Evolutionary conservation across 495 filamentous ascomycete genomes (phyloP), one percentile per base, ranked within the genome.

Genomic region (Amniculicola lignicola): DNA sequence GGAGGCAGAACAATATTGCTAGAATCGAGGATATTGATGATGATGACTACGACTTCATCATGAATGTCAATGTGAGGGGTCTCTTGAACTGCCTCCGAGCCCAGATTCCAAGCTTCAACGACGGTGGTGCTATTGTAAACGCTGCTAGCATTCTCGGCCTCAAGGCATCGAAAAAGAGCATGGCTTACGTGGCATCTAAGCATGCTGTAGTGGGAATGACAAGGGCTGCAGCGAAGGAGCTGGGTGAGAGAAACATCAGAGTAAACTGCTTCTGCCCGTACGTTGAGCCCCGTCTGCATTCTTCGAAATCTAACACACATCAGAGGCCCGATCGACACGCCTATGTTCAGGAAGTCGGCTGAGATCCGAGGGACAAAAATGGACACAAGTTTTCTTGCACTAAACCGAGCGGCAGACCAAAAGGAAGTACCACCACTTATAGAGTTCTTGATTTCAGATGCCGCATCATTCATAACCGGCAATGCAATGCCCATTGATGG

Each of bases 181-280:
- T 71, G 3, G 76, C 78, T 22, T 85, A 86, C 67, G 72, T 70
- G 42, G 74, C 82, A 6, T 81, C 75, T 23, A 84, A 85, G 61
- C 61, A 61, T 46, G 64, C 35, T 10, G 75, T 87, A 36, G 70
- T 83, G 25, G 83, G 81, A n/a, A 64, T 87, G 61, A 83, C 80
- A 12, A 76, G 69, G 55, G 69, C 73, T 3, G 80, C 80, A n/a
- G 82, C 83, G 1, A 78, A 75, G 48, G 81, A 86, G 65, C 74
- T 75, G 46, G 80, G 80, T 10, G 51, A 58, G 27, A 74, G 72
- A 43, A 72, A 70, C 21, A 77, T 85, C 58, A 68, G 83, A 42
- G 75, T 84, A 23, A 87, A 87, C 67, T 74, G 77, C 22, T 54
- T 70, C 16, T 57, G 58, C 18, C 68, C 68, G 57, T 67, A 59